phyloP scores from a whole-genome alignment of 352 stramenopile species.

The Pythium grandisporangium region DNA sequence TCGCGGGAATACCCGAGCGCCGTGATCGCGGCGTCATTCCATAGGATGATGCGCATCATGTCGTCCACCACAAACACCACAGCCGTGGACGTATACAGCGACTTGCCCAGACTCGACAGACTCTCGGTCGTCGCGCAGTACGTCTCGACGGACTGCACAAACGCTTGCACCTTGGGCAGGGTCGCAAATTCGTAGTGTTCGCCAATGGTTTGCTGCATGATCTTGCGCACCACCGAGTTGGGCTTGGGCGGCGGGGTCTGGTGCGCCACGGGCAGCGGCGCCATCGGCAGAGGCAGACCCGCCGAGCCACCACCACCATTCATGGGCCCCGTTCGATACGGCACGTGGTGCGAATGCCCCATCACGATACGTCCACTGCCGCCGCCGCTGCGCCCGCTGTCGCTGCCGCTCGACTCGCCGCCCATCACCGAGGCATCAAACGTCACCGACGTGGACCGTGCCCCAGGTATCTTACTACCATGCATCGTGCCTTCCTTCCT shows the following conservation, averaged over 20 bases:
- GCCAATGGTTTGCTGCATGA: slow-evolving; percentile 72
- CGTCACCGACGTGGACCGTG: slow-evolving; percentile 36
- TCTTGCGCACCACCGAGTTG: slow-evolving; percentile 55
- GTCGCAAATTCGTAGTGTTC: slow-evolving; percentile 64
- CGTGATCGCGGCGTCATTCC: slow-evolving; percentile 75
- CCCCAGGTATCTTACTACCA: slow-evolving; percentile 24
- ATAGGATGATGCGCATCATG: slow-evolving; percentile 78
- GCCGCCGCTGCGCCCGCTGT: slow-evolving; percentile 25
- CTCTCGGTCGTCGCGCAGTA: slow-evolving; percentile 74
- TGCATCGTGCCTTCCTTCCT: slow-evolving; percentile 22
- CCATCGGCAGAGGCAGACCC: not conserved
- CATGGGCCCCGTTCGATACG: not conserved
- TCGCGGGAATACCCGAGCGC: slow-evolving; percentile 68
- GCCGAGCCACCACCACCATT: too few species aligned
- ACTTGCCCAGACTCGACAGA: slow-evolving; percentile 73
- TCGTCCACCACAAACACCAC: slow-evolving; percentile 82
- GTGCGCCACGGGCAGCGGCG: not conserved
- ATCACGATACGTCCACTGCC: not conserved
- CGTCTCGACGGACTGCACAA: slow-evolving; percentile 60
- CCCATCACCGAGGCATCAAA: slow-evolving; percentile 53
- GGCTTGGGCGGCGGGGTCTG: slow-evolving; percentile 8
- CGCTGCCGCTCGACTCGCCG: slow-evolving; percentile 32
- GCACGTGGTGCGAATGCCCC: not conserved
- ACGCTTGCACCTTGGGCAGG: slow-evolving; percentile 56
- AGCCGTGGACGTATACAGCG: slow-evolving; percentile 63